Conservation (phyloP, 495 filamentous ascomycete species). For the Tuber microsphaerosporum region DNA sequence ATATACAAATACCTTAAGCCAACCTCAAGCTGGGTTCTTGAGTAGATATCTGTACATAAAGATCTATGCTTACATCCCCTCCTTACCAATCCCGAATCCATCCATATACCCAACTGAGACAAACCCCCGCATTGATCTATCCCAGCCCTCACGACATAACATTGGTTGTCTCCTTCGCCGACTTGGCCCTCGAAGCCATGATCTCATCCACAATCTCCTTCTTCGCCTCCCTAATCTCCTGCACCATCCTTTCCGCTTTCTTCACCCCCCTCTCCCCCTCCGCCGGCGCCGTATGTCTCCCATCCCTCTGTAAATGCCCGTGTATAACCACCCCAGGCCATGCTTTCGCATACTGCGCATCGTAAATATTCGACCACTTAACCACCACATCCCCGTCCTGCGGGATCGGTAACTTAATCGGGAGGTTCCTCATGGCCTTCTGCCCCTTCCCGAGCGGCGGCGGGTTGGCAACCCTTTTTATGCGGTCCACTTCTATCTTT, state of each 20-base stretch:
- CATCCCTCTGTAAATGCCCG: conserved; percentile 27
- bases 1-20: neutral
- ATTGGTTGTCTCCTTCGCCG: neutral
- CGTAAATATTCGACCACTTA: conserved; percentile 62
- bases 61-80: conserved; percentile 9
- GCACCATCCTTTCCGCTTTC: neutral
- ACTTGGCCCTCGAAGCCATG: neutral
- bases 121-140: neutral
- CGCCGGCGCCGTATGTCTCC: conserved; percentile 32
- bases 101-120: conserved; percentile 8
- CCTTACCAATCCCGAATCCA: conserved; percentile 9
- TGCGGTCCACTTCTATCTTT: conserved; percentile 45
- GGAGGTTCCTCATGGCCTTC: conserved; percentile 33
- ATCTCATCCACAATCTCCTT: neutral
- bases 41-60: conserved; percentile 21
- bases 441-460: conserved; percentile 39
- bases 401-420: conserved; percentile 12
- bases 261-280: neutral
- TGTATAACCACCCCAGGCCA: conserved; percentile 70
- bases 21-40: neutral
- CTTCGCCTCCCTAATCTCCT: neutral
- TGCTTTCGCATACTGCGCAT: conserved; percentile 56
- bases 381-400: conserved; percentile 49
- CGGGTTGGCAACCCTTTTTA: conserved; percentile 42
- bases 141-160: neutral